Conservation (phyloP, 257 asterid species). For the Coffea canephora region DNA sequence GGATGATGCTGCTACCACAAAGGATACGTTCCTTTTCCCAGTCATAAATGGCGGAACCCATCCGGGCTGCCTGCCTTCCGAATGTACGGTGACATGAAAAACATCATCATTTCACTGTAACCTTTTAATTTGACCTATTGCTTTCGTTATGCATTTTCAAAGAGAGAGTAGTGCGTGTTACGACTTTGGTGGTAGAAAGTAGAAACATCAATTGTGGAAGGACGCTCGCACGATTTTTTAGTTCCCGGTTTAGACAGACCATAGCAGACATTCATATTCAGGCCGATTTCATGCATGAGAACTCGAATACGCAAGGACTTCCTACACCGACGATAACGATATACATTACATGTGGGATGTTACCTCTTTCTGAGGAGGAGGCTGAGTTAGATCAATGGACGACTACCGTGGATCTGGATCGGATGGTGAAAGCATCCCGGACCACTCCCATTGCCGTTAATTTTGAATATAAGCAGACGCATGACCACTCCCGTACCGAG, state of each 20-base stretch:
- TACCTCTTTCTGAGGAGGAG: neutral
- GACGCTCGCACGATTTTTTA: too few species aligned
- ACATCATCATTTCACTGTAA: neutral
- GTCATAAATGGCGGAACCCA: neutral
- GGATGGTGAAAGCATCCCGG: neutral
- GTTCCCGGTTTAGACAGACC: neutral
- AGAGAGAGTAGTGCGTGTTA: too few species aligned
- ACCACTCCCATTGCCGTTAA: conserved; percentile 13
- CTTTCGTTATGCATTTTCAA: neutral
- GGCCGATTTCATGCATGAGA: conserved; percentile 1
- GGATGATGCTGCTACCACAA: neutral
- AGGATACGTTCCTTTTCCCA: neutral
- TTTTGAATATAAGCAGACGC: conserved; percentile 15
- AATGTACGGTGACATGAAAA: neutral
- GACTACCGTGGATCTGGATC: neutral
- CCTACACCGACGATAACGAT: neutral
- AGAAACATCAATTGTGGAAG: neutral
- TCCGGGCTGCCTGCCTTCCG: neutral
- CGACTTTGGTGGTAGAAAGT: neutral
- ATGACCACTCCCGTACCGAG: neutral
- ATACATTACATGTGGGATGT: too few species aligned
- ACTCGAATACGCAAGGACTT: conserved; percentile 4
- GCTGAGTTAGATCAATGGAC: neutral
- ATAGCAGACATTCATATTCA: neutral
- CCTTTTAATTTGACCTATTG: neutral